A percentile compares a stretch with the other conserved stretches of the same genome.
phyloP scores from a whole-genome alignment of 2,329 filamentous ascomycete genomes.

The Ophidiomyces ophidiicola region DNA sequence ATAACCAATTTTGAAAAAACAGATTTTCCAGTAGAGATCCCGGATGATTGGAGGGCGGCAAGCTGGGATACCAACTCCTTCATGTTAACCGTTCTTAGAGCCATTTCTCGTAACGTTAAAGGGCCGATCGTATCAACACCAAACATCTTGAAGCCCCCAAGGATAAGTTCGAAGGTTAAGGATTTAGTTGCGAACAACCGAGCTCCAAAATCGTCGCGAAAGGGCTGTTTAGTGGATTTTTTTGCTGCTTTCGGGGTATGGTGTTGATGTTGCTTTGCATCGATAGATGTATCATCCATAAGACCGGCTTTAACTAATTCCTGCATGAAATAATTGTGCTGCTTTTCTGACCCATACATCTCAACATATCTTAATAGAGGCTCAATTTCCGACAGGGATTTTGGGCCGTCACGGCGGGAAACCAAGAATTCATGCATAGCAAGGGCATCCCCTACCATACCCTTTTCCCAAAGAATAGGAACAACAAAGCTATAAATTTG shows the following conservation, averaged over 20 bases:
- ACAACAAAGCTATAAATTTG: constrained; percentile 37
- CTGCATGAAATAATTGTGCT: constrained; percentile 10
- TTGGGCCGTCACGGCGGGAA: constrained; percentile 33
- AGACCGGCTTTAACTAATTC: constrained; percentile 11
- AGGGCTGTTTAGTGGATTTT: constrained; percentile 17
- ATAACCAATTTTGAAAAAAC: constrained; percentile 55
- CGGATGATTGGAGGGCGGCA: constrained; percentile 46
- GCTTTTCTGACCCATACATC: constrained; percentile 20
- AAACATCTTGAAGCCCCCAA: constrained; percentile 57
- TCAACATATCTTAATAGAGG: constrained; percentile 32
- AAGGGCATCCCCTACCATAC: constrained; percentile 30
- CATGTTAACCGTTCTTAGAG: constrained; percentile 48
- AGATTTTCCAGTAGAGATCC: constrained; percentile 50
- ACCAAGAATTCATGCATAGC: constrained; percentile 38
- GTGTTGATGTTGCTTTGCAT: neutral
- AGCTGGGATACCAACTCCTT: constrained; percentile 49
- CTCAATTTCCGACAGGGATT: constrained; percentile 26
- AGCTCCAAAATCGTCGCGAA: constrained; percentile 61
- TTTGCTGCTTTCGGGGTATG: neutral
- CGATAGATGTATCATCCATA: neutral
- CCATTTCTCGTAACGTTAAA: constrained; percentile 64
- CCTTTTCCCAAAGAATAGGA: constrained; percentile 28
- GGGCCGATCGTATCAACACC: constrained; percentile 63
- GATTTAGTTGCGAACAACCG: constrained; percentile 68
- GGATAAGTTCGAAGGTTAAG: constrained; percentile 58